These are phyloP conservation scores for Cicer judaicum DNA, from an alignment of 306 rosid species.

Conservation along the genomic window DNA sequence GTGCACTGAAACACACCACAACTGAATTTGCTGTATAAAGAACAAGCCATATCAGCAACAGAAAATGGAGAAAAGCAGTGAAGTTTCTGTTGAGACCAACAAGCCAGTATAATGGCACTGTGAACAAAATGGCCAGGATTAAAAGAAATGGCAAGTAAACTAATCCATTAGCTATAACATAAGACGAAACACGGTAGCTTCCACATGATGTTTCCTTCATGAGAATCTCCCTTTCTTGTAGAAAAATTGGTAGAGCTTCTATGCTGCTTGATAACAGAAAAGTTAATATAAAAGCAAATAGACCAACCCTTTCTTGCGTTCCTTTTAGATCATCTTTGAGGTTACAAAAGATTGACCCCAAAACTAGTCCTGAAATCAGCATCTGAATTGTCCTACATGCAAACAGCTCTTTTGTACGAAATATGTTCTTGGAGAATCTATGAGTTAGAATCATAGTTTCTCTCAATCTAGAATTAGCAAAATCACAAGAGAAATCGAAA, in stretches of 20 bases:
- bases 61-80: constrained; percentile 72
- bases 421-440: constrained; percentile 86
- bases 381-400: constrained; percentile 89
- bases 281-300: constrained; percentile 87
- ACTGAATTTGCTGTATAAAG: constrained; percentile 91
- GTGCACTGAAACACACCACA: constrained; percentile 93
- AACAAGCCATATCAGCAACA: constrained; percentile 82
- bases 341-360: constrained; percentile 83
- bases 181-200: constrained; percentile 89
- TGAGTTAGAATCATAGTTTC: constrained; percentile 87
- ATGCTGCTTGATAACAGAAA: constrained; percentile 80
- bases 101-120: constrained; percentile 80
- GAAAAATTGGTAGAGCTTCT: constrained; percentile 89
- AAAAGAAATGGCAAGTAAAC: constrained; percentile 93
- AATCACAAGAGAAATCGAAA: constrained; percentile 56
- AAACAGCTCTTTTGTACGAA: constrained; percentile 87
- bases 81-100: constrained; percentile 78
- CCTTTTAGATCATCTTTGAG: constrained; percentile 73
- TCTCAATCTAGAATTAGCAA: constrained; percentile 73
- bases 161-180: constrained; percentile 84
- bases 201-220: constrained; percentile 92
- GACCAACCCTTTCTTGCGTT: constrained; percentile 79
- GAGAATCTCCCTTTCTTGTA: constrained; percentile 92
- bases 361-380: constrained; percentile 78
- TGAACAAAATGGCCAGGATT: constrained; percentile 77